phyloP scores from a whole-genome alignment of 2,329 filamentous ascomycete genomes.

The Lithohypha guttulata region DNA sequence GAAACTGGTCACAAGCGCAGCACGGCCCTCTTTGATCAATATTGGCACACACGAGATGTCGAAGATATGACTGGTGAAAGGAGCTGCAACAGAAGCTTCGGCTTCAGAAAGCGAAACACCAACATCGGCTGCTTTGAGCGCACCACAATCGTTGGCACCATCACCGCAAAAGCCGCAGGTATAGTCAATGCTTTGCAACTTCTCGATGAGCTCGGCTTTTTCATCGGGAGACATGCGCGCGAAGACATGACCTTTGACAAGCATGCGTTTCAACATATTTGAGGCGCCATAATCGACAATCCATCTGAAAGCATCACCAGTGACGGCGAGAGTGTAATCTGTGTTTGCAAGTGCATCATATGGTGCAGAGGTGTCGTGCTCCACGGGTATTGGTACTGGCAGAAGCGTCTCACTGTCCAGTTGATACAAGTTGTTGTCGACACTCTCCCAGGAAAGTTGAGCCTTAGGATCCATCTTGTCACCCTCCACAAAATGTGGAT shows the following conservation, averaged over 20 bases:
- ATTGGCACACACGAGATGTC: slow-evolving; percentile 93
- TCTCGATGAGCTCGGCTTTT: slow-evolving; percentile 95
- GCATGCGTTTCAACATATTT: slow-evolving; percentile 68
- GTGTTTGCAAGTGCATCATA: slow-evolving; percentile 71
- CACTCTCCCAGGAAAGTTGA: slow-evolving; percentile 77
- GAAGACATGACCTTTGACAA: slow-evolving; percentile 84
- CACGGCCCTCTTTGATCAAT: slow-evolving; percentile 87
- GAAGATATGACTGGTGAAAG: slow-evolving; percentile 89
- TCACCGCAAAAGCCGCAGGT: slow-evolving; percentile 94
- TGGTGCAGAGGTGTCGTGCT: slow-evolving; percentile 71
- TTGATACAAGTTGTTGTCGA: slow-evolving; percentile 70
- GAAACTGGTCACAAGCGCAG: slow-evolving; percentile 94
- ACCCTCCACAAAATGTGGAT: slow-evolving; percentile 77
- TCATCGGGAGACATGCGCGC: slow-evolving; percentile 98
- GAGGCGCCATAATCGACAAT: slow-evolving; percentile 80
- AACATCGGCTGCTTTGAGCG: slow-evolving; percentile 91
- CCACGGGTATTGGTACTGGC: slow-evolving; percentile 58
- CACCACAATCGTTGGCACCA: slow-evolving; percentile 94
- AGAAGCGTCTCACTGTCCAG: slow-evolving; percentile 70
- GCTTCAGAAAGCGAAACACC: slow-evolving; percentile 95
- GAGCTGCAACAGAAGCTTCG: slow-evolving; percentile 94
- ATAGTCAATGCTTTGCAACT: slow-evolving; percentile 91
- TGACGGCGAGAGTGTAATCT: slow-evolving; percentile 82
- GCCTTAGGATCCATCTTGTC: slow-evolving; percentile 62
- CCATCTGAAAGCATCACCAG: slow-evolving; percentile 93